These are phyloP conservation scores for Eimeria falciformis DNA, from an alignment of 169 alveolate genomes.

Conservation along the genomic window DNA sequence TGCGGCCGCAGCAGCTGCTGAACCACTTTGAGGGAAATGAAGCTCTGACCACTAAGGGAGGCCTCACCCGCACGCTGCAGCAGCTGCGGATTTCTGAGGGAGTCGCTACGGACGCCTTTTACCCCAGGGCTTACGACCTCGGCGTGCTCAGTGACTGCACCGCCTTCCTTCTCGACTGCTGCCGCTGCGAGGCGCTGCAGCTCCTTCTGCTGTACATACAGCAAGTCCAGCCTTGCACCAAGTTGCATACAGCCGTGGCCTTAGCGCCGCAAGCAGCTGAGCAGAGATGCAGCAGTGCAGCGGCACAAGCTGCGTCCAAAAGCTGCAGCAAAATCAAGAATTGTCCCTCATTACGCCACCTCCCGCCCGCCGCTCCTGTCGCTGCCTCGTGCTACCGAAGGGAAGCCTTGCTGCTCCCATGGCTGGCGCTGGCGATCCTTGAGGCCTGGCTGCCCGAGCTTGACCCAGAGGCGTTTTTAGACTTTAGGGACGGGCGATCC, in stretches of 20 bases:
- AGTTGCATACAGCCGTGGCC: neutral
- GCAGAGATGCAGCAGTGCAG: neutral
- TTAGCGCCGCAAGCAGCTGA: neutral
- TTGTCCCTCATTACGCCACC: too few relatives aligned
- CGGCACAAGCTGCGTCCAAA: neutral
- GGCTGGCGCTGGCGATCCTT: constrained; percentile 49
- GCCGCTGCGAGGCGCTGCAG: constrained; percentile 65
- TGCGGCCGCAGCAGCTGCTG: constrained; percentile 59
- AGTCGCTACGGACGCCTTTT: constrained; percentile 16
- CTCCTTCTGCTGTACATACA: neutral
- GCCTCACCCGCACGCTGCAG: constrained; percentile 46
- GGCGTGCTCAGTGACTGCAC: constrained; percentile 47
- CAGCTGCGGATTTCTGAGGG: constrained; percentile 42
- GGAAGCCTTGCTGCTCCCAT: constrained; percentile 44
- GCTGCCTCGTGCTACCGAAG: neutral
- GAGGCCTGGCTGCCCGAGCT: constrained; percentile 61
- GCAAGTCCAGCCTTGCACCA: too few relatives aligned
- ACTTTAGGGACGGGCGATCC: neutral
- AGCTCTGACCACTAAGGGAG: constrained; percentile 59
- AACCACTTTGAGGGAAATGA: constrained; percentile 68
- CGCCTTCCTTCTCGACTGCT: constrained; percentile 67
- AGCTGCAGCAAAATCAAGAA: too few relatives aligned
- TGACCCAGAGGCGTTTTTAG: constrained; percentile 38
- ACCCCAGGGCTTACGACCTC: constrained; percentile 65
- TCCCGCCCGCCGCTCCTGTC: neutral